Evolutionary conservation across 768 basidiomycete genomes (phyloP), one percentile per base, ranked within the genome.

Genomic region (Mycena filopes): DNA sequence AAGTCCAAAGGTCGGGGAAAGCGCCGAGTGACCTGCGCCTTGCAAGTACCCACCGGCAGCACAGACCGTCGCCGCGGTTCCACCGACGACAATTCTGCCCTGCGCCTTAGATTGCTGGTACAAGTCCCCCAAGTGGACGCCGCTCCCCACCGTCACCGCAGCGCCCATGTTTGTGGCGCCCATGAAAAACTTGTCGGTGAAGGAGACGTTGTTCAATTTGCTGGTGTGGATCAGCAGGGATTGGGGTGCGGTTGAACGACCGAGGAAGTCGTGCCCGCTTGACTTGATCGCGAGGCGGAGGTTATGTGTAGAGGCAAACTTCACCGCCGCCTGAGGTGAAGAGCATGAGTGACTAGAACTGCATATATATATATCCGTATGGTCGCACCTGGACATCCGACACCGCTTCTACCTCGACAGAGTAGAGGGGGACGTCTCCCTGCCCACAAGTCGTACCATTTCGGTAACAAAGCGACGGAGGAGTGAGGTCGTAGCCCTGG

Each of bases 231-330:
- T 71, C 9, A 78, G 66, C 3, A 80, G 65, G 8, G 77, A 76
- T 50, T 70, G 69, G 41, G 71, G 71, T 16, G 75, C 77, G 6
- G 79, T 78, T 4, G 79, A 79, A 36, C 77, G 77, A 2, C 79
- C 79, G 20, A 79, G 70, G 57, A 55, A 73, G 58, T 80, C 79
- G 57, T 80, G 79, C 5, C 79, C 78, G 13, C 72, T 72, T 15
- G 73, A 69, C 60, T 78, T 79, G 63, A 80, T 68, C 7, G 62
- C 73, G 18, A 79, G 55, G 8, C 77, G 76, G 26, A 80, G 70
- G 41, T 76, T 73, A 42, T 79, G 60, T 12, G 51, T 45, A 23
- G 42, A 53, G 2, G 78, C 72, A 59, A 80, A 80, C 23, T 43
- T 63, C 20, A 80, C 71, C 23, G 75, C 77, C 3, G 68, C 70